Percentiles rank a stretch among this genome's conserved stretches.
Conservation (phyloP, 1,284 basidiomycete species). For the Tilletia walkeri region DNA sequence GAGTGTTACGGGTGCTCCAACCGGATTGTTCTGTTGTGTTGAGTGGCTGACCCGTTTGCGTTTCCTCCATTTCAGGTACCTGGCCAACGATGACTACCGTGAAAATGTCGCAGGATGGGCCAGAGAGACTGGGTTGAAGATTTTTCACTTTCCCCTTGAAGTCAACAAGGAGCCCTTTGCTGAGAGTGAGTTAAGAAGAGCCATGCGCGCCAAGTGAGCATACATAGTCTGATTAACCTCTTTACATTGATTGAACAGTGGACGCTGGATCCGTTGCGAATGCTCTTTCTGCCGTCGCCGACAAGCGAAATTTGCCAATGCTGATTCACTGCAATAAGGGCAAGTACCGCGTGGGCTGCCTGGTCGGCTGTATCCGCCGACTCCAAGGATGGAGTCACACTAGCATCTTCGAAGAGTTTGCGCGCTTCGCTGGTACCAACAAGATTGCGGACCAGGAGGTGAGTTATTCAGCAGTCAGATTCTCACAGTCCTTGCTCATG, state of each 20-base stretch:
- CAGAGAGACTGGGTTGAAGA: conserved; percentile 29
- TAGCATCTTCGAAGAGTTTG: conserved; percentile 53
- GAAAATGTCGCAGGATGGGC: conserved; percentile 41
- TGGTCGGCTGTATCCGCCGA: conserved; percentile 46
- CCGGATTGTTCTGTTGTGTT: not conserved
- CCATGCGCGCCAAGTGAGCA: not conserved
- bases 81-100: conserved; percentile 51
- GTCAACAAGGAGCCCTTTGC: conserved; percentile 54
- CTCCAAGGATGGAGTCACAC: conserved; percentile 54
- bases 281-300: conserved; percentile 38
- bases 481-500: too few relatives aligned
- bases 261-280: conserved; percentile 40
- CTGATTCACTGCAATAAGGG: conserved; percentile 55
- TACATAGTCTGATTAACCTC: not conserved
- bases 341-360: conserved; percentile 50
- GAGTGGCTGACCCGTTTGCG: not conserved
- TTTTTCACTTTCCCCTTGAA: conserved; percentile 45
- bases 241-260: conserved; percentile 25
- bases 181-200: conserved; percentile 32
- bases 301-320: conserved; percentile 42
- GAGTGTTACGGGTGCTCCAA: conserved; percentile 17
- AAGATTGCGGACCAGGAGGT: conserved; percentile 50
- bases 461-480: not conserved
- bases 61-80: conserved; percentile 26
- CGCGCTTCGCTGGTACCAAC: conserved; percentile 43